These are phyloP conservation scores for Leishmania lainsoni DNA, from an alignment of 208 protist genomes.

Conservation along the genomic window DNA sequence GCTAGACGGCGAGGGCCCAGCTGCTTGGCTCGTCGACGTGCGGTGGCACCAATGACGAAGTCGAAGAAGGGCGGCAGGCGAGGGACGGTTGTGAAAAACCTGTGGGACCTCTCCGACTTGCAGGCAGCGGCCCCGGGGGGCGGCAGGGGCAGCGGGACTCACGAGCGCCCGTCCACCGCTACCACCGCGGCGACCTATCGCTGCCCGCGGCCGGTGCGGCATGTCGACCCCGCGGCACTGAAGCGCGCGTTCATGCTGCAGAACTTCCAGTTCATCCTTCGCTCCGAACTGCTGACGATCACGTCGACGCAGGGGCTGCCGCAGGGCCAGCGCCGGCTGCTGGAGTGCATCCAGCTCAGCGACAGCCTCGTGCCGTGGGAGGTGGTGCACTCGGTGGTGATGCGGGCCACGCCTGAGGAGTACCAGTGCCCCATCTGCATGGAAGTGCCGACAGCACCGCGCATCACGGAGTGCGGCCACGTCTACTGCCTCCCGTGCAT, in stretches of 20 bases:
- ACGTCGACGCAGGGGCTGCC: conserved; percentile 40
- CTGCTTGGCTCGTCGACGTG: not conserved
- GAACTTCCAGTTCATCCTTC: conserved; percentile 90
- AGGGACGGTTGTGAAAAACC: conserved; percentile 30
- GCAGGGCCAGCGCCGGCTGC: conserved; percentile 60
- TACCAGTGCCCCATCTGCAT: conserved; percentile 90
- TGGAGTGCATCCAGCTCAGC: conserved; percentile 58
- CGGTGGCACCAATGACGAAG: conserved; percentile 16
- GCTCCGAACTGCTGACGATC: conserved; percentile 56
- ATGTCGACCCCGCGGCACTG: conserved; percentile 50
- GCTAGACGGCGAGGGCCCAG: not conserved
- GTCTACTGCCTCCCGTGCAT: conserved; percentile 82
- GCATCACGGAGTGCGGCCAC: conserved; percentile 89
- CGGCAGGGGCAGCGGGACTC: not conserved
- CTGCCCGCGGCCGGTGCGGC: conserved; percentile 31
- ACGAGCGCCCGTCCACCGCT: not conserved
- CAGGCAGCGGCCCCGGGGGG: conserved; percentile 4
- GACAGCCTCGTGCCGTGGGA: conserved; percentile 78
- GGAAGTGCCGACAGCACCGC: conserved; percentile 58
- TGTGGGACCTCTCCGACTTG: conserved; percentile 30
- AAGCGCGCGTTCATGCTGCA: conserved; percentile 85
- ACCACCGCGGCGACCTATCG: conserved; percentile 19
- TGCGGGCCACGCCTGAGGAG: conserved; percentile 67
- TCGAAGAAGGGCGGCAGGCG: conserved; percentile 33
- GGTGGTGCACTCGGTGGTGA: conserved; percentile 78